A percentile compares a stretch with the other conserved stretches of the same genome.
Conservation (phyloP, 495 filamentous ascomycete genomes). For the Neurospora sp. region DNA sequence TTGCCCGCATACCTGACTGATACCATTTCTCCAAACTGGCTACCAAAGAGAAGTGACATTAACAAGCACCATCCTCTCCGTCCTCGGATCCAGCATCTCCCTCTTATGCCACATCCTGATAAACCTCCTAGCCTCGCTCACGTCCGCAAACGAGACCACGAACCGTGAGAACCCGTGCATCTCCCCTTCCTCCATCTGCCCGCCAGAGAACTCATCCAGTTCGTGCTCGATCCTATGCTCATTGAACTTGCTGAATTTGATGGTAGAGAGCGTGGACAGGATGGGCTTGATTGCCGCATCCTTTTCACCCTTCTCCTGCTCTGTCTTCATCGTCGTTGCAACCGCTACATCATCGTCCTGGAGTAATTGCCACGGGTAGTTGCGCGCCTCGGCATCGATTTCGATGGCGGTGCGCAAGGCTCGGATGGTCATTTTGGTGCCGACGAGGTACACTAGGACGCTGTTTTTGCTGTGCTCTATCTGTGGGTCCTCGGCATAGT, state of each 20-base stretch:
- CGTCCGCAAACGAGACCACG: constrained; percentile 38
- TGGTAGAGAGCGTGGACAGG: neutral
- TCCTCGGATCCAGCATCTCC: constrained; percentile 22
- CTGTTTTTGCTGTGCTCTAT: neutral
- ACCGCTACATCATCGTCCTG: constrained; percentile 12
- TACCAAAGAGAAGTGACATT: constrained; percentile 42
- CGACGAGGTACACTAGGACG: constrained; percentile 37
- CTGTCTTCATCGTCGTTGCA: constrained; percentile 9
- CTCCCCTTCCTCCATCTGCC: neutral
- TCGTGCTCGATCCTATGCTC: neutral
- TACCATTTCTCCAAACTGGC: too few species aligned
- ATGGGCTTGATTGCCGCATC: neutral
- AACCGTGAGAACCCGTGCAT: constrained; percentile 23
- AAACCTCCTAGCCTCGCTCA: constrained; percentile 44
- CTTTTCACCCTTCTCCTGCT: neutral
- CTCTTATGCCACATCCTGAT: constrained; percentile 46
- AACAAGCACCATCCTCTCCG: constrained; percentile 17
- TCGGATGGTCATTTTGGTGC: constrained; percentile 6
- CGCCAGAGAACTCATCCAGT: neutral
- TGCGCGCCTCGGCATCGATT: constrained; percentile 30
- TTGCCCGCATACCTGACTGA: too few species aligned
- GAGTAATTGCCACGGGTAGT: constrained; percentile 32
- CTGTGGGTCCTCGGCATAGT: constrained; percentile 31
- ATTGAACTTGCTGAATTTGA: neutral
- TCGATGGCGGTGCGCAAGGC: constrained; percentile 27